phyloP scores from a whole-genome alignment of 2,329 filamentous ascomycete species.

The Stagonosporopsis tanaceti region DNA sequence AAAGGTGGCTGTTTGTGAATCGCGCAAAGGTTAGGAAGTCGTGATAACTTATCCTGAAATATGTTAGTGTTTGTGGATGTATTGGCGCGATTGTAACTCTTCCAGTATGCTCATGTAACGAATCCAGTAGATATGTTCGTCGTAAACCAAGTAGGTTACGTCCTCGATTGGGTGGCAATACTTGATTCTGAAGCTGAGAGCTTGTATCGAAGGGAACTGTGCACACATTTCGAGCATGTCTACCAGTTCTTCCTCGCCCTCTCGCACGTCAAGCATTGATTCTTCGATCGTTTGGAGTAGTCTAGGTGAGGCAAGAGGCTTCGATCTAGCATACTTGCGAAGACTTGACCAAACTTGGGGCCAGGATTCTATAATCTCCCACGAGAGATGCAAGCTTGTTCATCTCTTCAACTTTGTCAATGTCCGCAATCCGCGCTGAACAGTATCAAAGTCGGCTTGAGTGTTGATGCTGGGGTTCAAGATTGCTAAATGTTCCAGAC shows the following conservation, averaged over 20 bases:
- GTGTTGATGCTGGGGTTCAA: neutral
- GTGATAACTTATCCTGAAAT: neutral
- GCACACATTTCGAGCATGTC: neutral
- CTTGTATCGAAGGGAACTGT: neutral
- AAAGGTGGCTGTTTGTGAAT: neutral
- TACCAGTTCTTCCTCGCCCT: neutral
- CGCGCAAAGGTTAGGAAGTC: neutral
- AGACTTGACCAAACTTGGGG: neutral
- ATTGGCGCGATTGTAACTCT: neutral
- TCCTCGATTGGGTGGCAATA: neutral
- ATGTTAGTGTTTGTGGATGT: neutral
- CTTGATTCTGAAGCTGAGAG: neutral
- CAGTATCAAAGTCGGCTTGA: neutral
- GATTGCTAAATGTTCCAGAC: neutral
- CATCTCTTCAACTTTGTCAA: no score
- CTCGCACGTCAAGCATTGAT: neutral
- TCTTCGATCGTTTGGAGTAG: neutral
- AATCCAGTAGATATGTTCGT: no score
- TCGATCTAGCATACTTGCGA: neutral
- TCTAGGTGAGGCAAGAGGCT: neutral
- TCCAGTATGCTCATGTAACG: neutral
- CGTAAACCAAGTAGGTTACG: neutral
- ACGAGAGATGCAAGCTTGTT: neutral
- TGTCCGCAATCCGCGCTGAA: neutral
- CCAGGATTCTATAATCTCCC: neutral